Evolutionary conservation across 106 monocot genomes (phyloP).

Genomic region (Dioscorea dumetorum): DNA sequence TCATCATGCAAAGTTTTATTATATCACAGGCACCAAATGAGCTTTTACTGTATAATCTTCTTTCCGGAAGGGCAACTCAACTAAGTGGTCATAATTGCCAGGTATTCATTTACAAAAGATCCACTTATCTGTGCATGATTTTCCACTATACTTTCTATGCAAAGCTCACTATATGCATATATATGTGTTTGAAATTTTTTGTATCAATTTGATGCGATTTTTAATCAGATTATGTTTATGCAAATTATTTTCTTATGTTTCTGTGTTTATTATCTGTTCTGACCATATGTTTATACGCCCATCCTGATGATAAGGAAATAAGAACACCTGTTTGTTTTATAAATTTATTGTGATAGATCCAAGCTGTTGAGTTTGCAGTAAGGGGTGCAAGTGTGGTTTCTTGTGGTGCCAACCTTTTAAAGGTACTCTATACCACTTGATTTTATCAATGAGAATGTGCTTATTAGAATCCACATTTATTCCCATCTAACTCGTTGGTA

Average conservation of each 20-base stretch:
- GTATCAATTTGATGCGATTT: too few species aligned
- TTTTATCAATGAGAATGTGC: not conserved
- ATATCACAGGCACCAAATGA: constrained; percentile 74
- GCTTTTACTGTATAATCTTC: constrained; percentile 79
- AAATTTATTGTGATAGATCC: constrained; percentile 33
- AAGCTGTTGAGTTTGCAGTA: constrained; percentile 82
- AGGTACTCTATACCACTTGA: constrained; percentile 29
- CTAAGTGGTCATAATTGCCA: constrained; percentile 70
- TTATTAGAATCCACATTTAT: not conserved
- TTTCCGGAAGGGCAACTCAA: constrained; percentile 66
- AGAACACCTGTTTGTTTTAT: too few species aligned
- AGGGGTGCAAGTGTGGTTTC: constrained; percentile 88
- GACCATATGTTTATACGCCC: too few species aligned
- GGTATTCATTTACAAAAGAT: constrained; percentile 22
- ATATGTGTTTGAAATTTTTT: too few species aligned
- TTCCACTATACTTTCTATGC: too few species aligned
- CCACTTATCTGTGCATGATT: too few species aligned
- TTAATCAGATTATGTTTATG: too few species aligned
- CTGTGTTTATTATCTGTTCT: too few species aligned
- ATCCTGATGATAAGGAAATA: too few species aligned
- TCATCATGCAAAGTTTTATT: too few species aligned
- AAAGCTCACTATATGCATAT: too few species aligned
- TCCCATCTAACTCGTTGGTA: not conserved
- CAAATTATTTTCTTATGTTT: too few species aligned
- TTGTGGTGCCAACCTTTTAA: constrained; percentile 71